Percentiles rank a stretch among this genome's conserved stretches.
Conservation (phyloP, 2,329 filamentous ascomycete species). For the Podosphaera leucotricha region DNA sequence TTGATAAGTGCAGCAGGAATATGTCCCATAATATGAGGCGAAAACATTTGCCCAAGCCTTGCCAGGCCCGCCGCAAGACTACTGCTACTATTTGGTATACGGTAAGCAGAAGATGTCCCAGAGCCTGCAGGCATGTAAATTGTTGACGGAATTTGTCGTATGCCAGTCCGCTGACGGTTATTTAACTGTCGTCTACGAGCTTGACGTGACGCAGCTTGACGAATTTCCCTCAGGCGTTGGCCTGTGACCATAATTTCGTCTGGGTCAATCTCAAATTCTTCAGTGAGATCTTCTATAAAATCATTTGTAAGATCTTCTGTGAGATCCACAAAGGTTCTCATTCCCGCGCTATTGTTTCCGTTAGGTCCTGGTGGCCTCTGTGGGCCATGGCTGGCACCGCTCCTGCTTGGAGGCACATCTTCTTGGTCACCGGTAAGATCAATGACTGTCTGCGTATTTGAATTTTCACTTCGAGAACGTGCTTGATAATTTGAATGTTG, state of each 20-base stretch:
- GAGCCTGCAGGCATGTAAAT: constrained; percentile 1
- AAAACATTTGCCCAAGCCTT: constrained; percentile 1
- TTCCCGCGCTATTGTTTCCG: constrained; percentile 10
- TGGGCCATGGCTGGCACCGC: constrained; percentile 1
- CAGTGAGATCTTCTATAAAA: background rate
- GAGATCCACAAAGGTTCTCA: constrained; percentile 25
- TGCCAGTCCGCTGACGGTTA: background rate
- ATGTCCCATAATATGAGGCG: constrained; percentile 2
- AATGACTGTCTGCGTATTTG: constrained; percentile 13
- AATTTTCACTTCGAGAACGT: constrained; percentile 8
- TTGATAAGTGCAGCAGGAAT: constrained; percentile 1
- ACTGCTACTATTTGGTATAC: background rate
- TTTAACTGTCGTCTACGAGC: constrained; percentile 3
- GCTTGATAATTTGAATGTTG: constrained; percentile 5
- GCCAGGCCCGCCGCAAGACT: background rate
- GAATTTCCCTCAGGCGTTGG: constrained; percentile 5
- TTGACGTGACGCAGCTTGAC: constrained; percentile 1
- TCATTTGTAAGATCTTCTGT: constrained; percentile 16
- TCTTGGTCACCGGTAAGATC: constrained; percentile 15
- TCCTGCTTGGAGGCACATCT: constrained; percentile 3
- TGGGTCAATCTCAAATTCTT: constrained; percentile 16
- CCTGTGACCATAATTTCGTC: constrained; percentile 16
- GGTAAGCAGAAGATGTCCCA: background rate
- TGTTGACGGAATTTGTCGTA: constrained; percentile 1
- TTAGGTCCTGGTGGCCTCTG: constrained; percentile 11